phyloP scores from a whole-genome alignment of 176 grass and related monocot species.

The Guadua angustifolia region DNA sequence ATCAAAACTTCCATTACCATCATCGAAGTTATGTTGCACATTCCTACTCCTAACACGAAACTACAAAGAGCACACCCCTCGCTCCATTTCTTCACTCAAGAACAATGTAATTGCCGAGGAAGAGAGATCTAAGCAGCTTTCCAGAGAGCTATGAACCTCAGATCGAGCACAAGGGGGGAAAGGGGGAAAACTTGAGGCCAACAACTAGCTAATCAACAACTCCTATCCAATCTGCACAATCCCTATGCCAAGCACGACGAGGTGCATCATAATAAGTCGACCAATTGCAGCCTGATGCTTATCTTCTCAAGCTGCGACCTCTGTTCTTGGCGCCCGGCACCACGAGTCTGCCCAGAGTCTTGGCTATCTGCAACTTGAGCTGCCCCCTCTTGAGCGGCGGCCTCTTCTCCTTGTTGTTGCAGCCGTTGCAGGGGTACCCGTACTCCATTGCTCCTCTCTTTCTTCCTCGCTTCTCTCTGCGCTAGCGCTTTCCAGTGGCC shows the following conservation, averaged over 20 bases:
- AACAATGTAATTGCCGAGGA: conserved; percentile 12
- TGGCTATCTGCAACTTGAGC: conserved; percentile 58
- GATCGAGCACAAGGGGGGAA: neutral
- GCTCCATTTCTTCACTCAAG: neutral
- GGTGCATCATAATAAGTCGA: neutral
- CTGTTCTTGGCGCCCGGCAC: conserved; percentile 38
- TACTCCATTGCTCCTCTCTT: conserved; percentile 46
- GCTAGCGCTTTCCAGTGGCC: neutral
- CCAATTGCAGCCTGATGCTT: neutral
- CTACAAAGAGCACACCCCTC: neutral
- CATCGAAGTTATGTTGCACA: neutral
- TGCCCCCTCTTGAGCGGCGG: conserved; percentile 62
- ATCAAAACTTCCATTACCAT: neutral
- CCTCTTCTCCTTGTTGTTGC: conserved; percentile 44
- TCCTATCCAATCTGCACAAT: neutral
- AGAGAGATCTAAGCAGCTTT: neutral
- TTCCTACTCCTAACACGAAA: neutral
- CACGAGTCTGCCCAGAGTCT: conserved; percentile 33
- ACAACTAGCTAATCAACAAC: neutral
- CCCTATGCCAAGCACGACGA: neutral
- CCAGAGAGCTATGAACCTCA: neutral
- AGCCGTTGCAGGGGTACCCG: conserved; percentile 32
- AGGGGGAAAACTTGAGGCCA: neutral
- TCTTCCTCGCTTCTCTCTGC: neutral
- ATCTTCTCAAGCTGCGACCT: conserved; percentile 37